Base-by-base conservation (phyloP, 2,329 filamentous ascomycete species). In the Chaetomium olivaceum region DNA sequence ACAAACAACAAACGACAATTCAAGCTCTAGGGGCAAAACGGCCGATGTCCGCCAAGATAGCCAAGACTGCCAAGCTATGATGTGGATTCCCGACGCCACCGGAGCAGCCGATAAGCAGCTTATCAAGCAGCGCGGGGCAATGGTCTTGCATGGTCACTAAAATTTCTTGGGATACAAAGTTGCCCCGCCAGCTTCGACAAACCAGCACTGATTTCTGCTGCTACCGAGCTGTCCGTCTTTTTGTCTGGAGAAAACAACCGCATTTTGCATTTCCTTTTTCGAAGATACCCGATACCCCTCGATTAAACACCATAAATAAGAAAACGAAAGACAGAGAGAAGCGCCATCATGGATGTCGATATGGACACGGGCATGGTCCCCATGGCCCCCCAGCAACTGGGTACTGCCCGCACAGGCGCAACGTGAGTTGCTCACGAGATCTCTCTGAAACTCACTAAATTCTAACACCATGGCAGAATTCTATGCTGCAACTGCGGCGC, bases 401-500 rank as follows among this genome's bases (percentile, higher is more conserved):
- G 68, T 23, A 68, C 68, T 14, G 71, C 70, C n/a, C 70, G 71
- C 64, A 74, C 73, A 2, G 71, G 71, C 64, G 74, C 75, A 51
- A 77, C 75, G 74, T 76, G 56, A 70, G 74, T 71, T 50, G n/a
- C 5, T 14, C 31, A 12, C 9, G 11, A 8, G 2, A 12, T 2
- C 29, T n/a, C 25, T 48, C 5, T 27, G 5, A 11, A 2, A n/a
- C 3, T 31, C 14, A 8, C 11, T 50, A 6, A 23, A 36, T 61
- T 21, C 67, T 73, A 48, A 72, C 62, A 21, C 57, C 19, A 29
- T 59, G 55, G 29, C 66, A 91, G 89, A n/a, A 97, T 98, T 76
- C 90, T 99, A 65, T 99, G 95, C 80, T 97, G 92, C 82, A 97
- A 98, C 84, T 99, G 95, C 79, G 95, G 94, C 75, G 93, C 92